These are phyloP conservation scores for Hypoxylon rubiginosum DNA, from an alignment of 2,329 filamentous ascomycete species.

Conservation along the genomic window DNA sequence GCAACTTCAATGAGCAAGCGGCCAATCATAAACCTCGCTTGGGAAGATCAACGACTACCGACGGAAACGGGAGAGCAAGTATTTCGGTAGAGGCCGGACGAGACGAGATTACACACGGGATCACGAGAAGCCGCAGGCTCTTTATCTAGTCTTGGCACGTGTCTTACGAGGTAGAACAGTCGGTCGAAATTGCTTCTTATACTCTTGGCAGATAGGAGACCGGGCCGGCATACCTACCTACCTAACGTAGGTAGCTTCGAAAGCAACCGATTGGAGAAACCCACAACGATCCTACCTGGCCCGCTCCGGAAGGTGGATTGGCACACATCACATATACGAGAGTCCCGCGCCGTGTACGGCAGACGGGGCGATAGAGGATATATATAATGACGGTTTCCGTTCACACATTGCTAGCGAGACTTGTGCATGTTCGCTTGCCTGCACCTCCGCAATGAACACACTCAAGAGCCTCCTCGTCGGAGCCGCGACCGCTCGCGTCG, in stretches of 20 bases:
- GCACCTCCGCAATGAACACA: constrained; percentile 25
- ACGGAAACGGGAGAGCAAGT: neutral
- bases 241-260: constrained; percentile 22
- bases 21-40: no score
- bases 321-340: constrained; percentile 4
- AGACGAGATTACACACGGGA: neutral
- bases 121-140: neutral
- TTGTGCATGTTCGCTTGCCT: constrained; percentile 2
- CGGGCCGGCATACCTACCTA: constrained; percentile 15
- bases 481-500: constrained; percentile 23
- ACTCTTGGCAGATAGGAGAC: constrained; percentile 33
- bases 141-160: neutral
- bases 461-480: constrained; percentile 38
- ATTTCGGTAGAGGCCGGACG: neutral
- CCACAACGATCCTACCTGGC: constrained; percentile 17
- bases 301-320: constrained; percentile 33
- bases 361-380: constrained; percentile 4
- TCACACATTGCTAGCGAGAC: neutral
- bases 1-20: no score
- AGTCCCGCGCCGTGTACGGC: constrained; percentile 1
- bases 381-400: constrained; percentile 12
- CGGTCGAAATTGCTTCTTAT: neutral
- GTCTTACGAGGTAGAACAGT: neutral
- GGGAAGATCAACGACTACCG: neutral
- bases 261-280: constrained; percentile 21